Base-by-base conservation (phyloP, 345 rosid species). In the Ceriops zippeliana region DNA sequence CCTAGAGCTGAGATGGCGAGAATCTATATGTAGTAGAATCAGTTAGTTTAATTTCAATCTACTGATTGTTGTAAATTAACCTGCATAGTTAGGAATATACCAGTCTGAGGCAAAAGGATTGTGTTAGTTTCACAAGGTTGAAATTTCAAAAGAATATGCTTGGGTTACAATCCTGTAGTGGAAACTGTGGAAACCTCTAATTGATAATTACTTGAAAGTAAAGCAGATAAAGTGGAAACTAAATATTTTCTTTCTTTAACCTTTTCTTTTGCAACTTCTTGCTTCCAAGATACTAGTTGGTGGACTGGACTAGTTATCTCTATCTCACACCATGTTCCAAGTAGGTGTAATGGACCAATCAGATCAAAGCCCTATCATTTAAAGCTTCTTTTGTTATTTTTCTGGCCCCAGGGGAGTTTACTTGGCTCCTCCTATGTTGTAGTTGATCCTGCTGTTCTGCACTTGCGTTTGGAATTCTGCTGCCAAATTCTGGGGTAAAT, bases 301-400 rank as follows among this genome's bases (percentile, higher is more conserved):
- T 24, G 1, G 26, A 24, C 26, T 32, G 97, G 98, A 75, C 92
- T 79, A 3, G 84, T 79, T 86, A 86, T 78, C 54, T 76, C 76
- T 28, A 88, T 71, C 76, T 81, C 90, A 76, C 98, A 93, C 75
- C 83, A 37, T 91, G 97, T 69, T 88, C 66, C 92, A 86, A 79
- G 80, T 86, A 89, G 57, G 90, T 83, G 77, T 82, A 85, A 76
- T 77, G 96, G 61, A 6, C 35, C 35, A 34, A 34, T 34, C 35
- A 34, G 6, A 34, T 34, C 35, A 34, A 34, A 34, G 35, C 35
- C 35, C 35, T 34, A 1, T 34, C 8, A 1, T 34, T 6, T 34
- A 34, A 34, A 34, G 35, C 35, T 6, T 34, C 7, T 0, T 6
- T 6, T 34, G 35, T 34, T 34, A 34, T 34, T 34, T 34, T 34